phyloP scores from a whole-genome alignment of 345 rosid species.

The Citrus cavaleriei region DNA sequence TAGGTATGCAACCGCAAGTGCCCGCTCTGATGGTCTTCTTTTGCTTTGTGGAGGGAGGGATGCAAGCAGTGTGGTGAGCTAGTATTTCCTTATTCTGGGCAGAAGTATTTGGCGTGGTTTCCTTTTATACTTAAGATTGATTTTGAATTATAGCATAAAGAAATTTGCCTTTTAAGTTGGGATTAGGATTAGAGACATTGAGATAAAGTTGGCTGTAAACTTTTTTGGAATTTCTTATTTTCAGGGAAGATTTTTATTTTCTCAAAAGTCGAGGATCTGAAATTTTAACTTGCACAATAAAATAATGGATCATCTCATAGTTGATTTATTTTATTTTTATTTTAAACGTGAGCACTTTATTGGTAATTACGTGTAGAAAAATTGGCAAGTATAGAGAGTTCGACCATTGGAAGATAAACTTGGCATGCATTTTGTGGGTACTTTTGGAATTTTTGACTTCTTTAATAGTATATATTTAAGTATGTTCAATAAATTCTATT shows the following conservation, averaged over 20 bases:
- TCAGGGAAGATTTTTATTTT: not conserved
- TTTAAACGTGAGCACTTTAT: not conserved
- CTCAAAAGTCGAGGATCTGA: not conserved
- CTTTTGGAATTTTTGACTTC: not conserved
- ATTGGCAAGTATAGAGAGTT: not conserved
- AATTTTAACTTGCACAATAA: not conserved
- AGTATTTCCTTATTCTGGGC: conserved; percentile 1
- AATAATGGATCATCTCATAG: not conserved
- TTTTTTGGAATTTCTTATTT: not conserved
- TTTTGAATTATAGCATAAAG: not conserved
- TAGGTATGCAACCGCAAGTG: conserved; percentile 99
- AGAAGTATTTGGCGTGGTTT: not conserved
- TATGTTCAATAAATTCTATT: not conserved
- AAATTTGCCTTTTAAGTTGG: not conserved
- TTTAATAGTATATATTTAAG: not conserved
- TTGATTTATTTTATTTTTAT: not conserved
- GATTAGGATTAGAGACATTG: not conserved
- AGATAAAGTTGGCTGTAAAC: not conserved
- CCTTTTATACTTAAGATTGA: not conserved
- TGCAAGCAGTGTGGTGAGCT: conserved; percentile 91
- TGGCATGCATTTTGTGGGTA: not conserved
- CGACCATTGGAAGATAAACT: not conserved
- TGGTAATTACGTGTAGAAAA: not conserved
- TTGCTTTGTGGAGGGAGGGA: conserved; percentile 99
- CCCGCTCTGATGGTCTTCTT: conserved; percentile 99